Percentiles rank a stretch among this genome's conserved stretches.
These are phyloP conservation scores for Debaryomycetaceae sp. DNA, from an alignment of 1,139 yeast species.

Conservation along the genomic window DNA sequence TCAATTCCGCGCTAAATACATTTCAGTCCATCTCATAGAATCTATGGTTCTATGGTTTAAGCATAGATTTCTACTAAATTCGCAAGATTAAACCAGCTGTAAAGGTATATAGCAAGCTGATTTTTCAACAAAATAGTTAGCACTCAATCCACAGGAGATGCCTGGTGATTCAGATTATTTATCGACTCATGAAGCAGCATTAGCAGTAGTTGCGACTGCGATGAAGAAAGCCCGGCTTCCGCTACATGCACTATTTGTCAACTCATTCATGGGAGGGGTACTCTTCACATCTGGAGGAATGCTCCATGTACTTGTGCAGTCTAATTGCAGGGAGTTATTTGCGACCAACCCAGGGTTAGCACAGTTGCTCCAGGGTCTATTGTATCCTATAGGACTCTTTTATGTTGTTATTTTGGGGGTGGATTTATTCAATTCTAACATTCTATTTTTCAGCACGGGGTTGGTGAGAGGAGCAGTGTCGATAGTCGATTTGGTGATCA, in stretches of 20 bases:
- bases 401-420: constrained; percentile 72
- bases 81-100: background rate
- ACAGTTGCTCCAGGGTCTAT: constrained; percentile 50
- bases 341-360: constrained; percentile 52
- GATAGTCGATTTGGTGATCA: constrained; percentile 55
- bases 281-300: constrained; percentile 72
- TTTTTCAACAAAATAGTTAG: background rate
- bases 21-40: background rate
- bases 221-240: constrained; percentile 75
- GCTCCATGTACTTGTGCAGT: constrained; percentile 56
- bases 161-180: constrained; percentile 53
- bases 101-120: background rate
- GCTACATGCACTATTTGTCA: constrained; percentile 52
- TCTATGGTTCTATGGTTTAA: too few relatives aligned
- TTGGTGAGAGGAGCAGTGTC: constrained; percentile 67
- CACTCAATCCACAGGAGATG: constrained; percentile 11
- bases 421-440: constrained; percentile 70
- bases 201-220: constrained; percentile 78
- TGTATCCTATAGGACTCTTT: constrained; percentile 68
- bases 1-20: background rate
- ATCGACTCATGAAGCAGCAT: constrained; percentile 75
- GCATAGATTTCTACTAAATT: background rate
- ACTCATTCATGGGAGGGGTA: constrained; percentile 68
- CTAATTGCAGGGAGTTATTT: constrained; percentile 44
- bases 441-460: constrained; percentile 67